Evolutionary conservation across 805 yeast species (phyloP), one percentile per base, ranked within the genome.

Genomic region (Candida ficus): DNA sequence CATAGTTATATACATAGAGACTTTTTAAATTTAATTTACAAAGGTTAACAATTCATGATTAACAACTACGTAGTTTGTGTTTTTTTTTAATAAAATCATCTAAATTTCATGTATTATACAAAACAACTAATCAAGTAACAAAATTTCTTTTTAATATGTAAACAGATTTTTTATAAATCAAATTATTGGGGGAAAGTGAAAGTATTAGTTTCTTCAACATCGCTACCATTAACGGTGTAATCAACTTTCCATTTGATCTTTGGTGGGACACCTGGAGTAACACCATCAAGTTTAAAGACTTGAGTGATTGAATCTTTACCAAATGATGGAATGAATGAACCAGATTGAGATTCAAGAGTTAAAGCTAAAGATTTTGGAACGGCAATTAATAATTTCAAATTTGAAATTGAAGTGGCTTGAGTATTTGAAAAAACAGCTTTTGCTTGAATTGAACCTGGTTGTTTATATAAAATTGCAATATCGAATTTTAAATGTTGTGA

Each of bases 241-340:
- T 74, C 74, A 19, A 75, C 71, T 59, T 81, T 84, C 91, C 90
- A 87, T 60, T 86, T 83, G 43, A 87, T 68, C 60, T 83, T 85
- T 49, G 83, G 60, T n/a, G 67, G 63, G 12, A 57, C 40, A 19
- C 66, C 70, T 27, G 62, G 58, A 1, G 42, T 17, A 0, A 66
- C 64, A 29, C 59, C 60, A 25, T 60, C 65, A 27, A 71, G 53
- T 37, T 61, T 54, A 37, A 76, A 68, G 26, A 62, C 67, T 60
- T 85, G 93, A 5, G 66, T 60, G 14, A 83, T 66, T 7, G 78
- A 78, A 39, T 73, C 68, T 27, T 57, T 60, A 35, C 65, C 67
- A 39, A 67, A 68, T 3, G 76, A 71, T 42, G 68, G 67, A n/a
- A 85, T 53, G 23, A 59, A 53, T 41, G 73, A 76, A 39, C 75